Base-by-base conservation (phyloP, 331 rosid species). In the Arachis monticola region DNA sequence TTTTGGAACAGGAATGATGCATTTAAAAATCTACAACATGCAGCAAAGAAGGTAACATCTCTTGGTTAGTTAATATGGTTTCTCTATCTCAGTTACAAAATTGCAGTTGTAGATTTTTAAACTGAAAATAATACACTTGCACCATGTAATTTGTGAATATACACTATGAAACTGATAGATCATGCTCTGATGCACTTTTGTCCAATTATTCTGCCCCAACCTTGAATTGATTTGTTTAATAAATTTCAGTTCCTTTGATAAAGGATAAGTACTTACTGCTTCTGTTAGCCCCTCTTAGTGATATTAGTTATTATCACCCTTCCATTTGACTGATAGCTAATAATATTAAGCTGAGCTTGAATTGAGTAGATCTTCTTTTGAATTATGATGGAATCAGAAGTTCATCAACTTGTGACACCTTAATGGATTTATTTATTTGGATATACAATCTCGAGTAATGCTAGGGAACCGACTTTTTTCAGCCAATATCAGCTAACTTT, bases 1-100 rank as follows among this genome's bases (percentile, higher is more conserved):
- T 94, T 94, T 86, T 94, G 99, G 99, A 94, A 94, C 84, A 92
- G 99, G 85, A 94, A 94, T 85, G 96, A 94, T 78, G 90, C 90
- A 77, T 59, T 90, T 45, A 84, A 96, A 86, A 88, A 81, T 80
- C 87, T 94, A 55, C 93, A 90, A 76, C 97, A 96, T 64, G 86
- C 87, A 47, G 85, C 77, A 67, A 88, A 94, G 87, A 90, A 92
- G 99, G 99, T 90, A 69, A 42, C 31, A 70, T 32, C 76, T 72
- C 76, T 77, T 67, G 10, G 78, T 60, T 60, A 48, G 12, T 71
- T 52, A 17, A 17, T 17, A 40, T 65, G 72, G 9, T 60, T 69
- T 76, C 63, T 30, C 40, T 69, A 61, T 64, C 35, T 50, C 10
- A 74, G 44, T 48, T 41, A 13, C 32, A 44, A 59, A 66, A 14